A percentile compares a stretch with the other conserved stretches of the same genome.
These are phyloP conservation scores for Lenwebbia sp. DNA, from an alignment of 345 rosid species.

Conservation along the genomic window DNA sequence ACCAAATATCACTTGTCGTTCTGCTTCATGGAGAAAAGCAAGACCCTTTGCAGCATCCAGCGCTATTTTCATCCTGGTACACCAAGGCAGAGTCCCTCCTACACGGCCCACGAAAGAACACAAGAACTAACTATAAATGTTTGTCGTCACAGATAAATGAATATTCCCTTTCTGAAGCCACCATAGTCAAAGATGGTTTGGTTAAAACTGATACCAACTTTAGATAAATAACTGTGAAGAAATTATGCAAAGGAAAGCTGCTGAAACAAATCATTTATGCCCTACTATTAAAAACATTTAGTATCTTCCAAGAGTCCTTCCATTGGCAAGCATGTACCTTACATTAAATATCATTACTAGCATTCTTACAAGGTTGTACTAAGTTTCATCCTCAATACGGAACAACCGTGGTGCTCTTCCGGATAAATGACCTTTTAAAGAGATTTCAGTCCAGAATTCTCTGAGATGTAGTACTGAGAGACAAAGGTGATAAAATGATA, in stretches of 20 bases:
- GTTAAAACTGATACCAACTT: neutral
- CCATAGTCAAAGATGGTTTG: neutral
- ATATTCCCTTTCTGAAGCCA: neutral
- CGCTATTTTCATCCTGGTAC: neutral
- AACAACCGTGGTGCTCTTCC: neutral
- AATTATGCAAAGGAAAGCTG: neutral
- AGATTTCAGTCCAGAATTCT: neutral
- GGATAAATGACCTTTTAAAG: neutral
- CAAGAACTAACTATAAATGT: neutral
- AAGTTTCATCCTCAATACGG: neutral
- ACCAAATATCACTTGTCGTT: neutral
- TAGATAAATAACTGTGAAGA: fast-evolving
- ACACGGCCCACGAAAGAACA: fast-evolving
- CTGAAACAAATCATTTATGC: neutral
- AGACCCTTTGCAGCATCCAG: neutral
- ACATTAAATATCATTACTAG: neutral
- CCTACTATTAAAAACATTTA: neutral
- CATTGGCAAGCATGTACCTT: neutral
- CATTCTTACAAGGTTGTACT: neutral
- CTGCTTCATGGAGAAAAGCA: neutral
- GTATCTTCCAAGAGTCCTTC: neutral
- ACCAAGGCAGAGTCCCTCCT: neutral
- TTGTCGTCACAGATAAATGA: neutral
- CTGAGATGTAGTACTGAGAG: neutral
- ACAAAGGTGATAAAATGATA: neutral